Conservation (phyloP, 164 flowering plant genomes). For the Aristolochia californica region DNA sequence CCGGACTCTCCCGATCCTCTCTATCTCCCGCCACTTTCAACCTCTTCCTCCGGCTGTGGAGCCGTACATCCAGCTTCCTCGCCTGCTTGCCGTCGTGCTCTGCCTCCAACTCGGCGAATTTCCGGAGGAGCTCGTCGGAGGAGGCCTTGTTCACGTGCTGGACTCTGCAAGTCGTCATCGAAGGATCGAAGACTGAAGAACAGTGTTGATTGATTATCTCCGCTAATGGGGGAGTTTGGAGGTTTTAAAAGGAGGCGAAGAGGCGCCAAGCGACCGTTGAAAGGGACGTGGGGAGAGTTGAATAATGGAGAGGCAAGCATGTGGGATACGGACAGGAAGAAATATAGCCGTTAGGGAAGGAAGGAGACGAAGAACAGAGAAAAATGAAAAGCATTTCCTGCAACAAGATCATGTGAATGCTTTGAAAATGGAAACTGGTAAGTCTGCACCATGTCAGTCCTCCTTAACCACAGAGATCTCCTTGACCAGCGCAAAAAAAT, state of each 20-base stretch:
- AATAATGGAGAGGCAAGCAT: background rate
- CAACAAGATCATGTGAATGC: too few species aligned
- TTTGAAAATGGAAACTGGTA: too few species aligned
- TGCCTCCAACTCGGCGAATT: slow-evolving; percentile 51
- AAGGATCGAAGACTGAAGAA: background rate
- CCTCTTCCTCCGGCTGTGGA: slow-evolving; percentile 18
- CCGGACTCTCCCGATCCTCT: slow-evolving; percentile 17
- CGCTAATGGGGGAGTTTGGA: background rate
- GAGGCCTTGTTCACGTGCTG: slow-evolving; percentile 65
- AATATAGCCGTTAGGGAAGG: slow-evolving; percentile 3
- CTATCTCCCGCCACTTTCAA: background rate
- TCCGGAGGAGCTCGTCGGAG: slow-evolving; percentile 68
- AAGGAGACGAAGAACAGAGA: background rate
- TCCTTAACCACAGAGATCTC: too few species aligned
- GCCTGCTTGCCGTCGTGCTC: slow-evolving; percentile 9
- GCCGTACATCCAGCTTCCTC: slow-evolving; percentile 9
- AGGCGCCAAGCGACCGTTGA: slow-evolving; percentile 5
- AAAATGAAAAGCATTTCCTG: too few species aligned
- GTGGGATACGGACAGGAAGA: background rate
- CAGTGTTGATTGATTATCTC: background rate
- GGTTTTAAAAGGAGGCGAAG: background rate
- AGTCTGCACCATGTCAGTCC: too few species aligned
- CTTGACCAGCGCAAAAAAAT: too few species aligned
- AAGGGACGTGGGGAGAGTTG: slow-evolving; percentile 1
- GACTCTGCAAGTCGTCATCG: slow-evolving; percentile 28